phyloP scores from a whole-genome alignment of 441 rosid genomes.

The Adansonia rubrostipa region DNA sequence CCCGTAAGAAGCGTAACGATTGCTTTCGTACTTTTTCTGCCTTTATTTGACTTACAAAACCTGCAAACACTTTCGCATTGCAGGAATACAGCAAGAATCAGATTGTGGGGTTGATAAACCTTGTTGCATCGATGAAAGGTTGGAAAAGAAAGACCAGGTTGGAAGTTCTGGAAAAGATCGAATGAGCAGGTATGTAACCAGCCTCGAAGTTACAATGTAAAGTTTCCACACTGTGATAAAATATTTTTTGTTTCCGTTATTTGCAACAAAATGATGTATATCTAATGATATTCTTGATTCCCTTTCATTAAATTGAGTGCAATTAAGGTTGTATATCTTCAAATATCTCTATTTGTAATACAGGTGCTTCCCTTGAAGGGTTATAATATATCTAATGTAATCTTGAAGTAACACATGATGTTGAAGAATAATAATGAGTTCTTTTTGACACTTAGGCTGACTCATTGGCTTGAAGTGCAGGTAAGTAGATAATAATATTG shows the following conservation, averaged over 20 bases:
- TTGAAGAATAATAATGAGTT: slow-evolving; percentile 30
- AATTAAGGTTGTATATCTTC: slow-evolving; percentile 44
- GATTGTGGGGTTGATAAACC: slow-evolving; percentile 76
- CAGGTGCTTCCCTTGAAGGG: slow-evolving; percentile 26
- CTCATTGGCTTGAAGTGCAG: neutral
- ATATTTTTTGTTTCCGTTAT: neutral
- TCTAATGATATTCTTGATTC: slow-evolving; percentile 32
- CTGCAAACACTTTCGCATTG: slow-evolving; percentile 18
- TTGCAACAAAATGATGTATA: slow-evolving; percentile 42
- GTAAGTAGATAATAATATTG: neutral
- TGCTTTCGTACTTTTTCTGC: neutral
- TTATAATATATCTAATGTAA: slow-evolving; percentile 35
- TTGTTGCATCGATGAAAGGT: slow-evolving; percentile 89
- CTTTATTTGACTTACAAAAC: neutral
- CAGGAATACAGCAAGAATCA: slow-evolving; percentile 89
- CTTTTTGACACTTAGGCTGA: neutral
- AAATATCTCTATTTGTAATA: slow-evolving; percentile 16
- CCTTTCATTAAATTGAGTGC: slow-evolving; percentile 20
- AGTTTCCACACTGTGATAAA: slow-evolving; percentile 15
- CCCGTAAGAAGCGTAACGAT: slow-evolving; percentile 57
- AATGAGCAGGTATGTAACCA: slow-evolving; percentile 37
- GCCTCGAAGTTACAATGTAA: slow-evolving; percentile 8
- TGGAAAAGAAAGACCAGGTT: slow-evolving; percentile 95
- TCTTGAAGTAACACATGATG: slow-evolving; percentile 37
- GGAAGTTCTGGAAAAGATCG: slow-evolving; percentile 88